These are phyloP conservation scores for Microbotryum scabiosae DNA, from an alignment of 1,284 basidiomycete genomes.

Conservation along the genomic window DNA sequence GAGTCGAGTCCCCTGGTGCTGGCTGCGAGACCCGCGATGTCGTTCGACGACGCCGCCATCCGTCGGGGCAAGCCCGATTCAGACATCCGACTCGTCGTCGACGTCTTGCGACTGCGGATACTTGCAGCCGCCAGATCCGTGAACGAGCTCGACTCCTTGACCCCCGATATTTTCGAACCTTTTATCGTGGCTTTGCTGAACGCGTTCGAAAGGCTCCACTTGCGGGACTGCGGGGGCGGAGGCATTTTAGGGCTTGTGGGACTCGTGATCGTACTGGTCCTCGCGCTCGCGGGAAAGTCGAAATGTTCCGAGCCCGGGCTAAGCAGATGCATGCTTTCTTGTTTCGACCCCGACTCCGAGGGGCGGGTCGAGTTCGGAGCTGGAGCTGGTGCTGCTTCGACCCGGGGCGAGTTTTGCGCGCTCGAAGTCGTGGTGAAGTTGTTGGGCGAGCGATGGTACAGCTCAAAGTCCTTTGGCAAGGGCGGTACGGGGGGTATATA, in stretches of 20 bases:
- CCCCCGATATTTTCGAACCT: slow-evolving; percentile 50
- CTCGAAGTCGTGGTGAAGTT: slow-evolving; percentile 34
- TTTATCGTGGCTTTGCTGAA: slow-evolving; percentile 48
- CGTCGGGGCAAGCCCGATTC: slow-evolving; percentile 35
- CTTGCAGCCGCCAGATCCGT: slow-evolving; percentile 38
- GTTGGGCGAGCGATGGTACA: slow-evolving; percentile 21
- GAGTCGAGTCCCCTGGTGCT: neutral
- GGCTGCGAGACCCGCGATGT: slow-evolving; percentile 26
- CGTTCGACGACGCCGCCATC: slow-evolving; percentile 31
- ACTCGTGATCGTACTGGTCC: slow-evolving; percentile 14
- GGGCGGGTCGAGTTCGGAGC: slow-evolving; percentile 21
- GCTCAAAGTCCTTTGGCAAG: slow-evolving; percentile 79
- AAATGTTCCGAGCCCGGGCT: slow-evolving; percentile 12
- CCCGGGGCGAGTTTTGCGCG: slow-evolving; percentile 43
- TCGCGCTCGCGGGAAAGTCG: slow-evolving; percentile 9
- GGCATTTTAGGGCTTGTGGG: slow-evolving; percentile 50
- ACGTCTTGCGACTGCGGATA: slow-evolving; percentile 60
- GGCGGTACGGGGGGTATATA: slow-evolving; percentile 80
- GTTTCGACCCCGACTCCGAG: slow-evolving; percentile 14
- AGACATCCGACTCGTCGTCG: slow-evolving; percentile 56
- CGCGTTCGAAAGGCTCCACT: slow-evolving; percentile 90
- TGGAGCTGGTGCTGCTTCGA: slow-evolving; percentile 27
- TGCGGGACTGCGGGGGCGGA: slow-evolving; percentile 39
- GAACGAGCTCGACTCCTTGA: slow-evolving; percentile 36
- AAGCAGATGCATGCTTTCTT: slow-evolving; percentile 23